Base-by-base conservation (phyloP, 2,329 filamentous ascomycete genomes). In the Cladosporium sp. region DNA sequence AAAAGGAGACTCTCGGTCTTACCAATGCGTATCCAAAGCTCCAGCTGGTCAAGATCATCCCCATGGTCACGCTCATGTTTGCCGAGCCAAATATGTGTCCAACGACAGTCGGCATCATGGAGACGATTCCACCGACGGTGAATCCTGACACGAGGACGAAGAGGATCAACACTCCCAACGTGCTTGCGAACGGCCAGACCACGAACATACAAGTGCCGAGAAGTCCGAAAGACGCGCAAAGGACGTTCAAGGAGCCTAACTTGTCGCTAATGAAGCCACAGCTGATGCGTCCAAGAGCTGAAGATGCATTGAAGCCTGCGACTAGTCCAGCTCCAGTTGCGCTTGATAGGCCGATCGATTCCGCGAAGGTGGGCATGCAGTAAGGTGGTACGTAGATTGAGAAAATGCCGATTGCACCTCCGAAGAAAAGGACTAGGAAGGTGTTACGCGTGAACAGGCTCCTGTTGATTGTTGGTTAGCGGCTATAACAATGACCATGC, bases 41-140 rank as follows among this genome's bases (percentile, higher is more conserved):
- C 84, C 84, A 88, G 1, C 82, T 81, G 0, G 80, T 85, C 1
- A 85, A 78, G 38, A 84, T 77, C 82, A 87, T 86, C 4, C 82
- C 79, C 79, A 87, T 84, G 0, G 81, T 83, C 19, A 84, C 79
- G 3, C 79, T 3, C 77, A 49, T 56, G 15, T 47, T 56, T 15
- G 42, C 54, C 2, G 54, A 82, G 1, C 83, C 84, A 71, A 85
- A 86, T 0, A 84, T 78, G 62, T 80, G 84, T 0, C 81, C 80
- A 0, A 87, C 81, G 2, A 84, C 84, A 0, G 84, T 86, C 0
- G 85, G 85, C 76, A 87, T 85, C 0, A 81, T 82, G 1, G 81
- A 80, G 65, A 88, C 87, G 73, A 87, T 87, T 0, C 81, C 83
- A 0, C 85, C 85, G 64, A 86, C 87, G 5, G 81, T 78, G 38